These are phyloP conservation scores for Pyrus betulifolia DNA, from an alignment of 306 rosid species.

Conservation along the genomic window DNA sequence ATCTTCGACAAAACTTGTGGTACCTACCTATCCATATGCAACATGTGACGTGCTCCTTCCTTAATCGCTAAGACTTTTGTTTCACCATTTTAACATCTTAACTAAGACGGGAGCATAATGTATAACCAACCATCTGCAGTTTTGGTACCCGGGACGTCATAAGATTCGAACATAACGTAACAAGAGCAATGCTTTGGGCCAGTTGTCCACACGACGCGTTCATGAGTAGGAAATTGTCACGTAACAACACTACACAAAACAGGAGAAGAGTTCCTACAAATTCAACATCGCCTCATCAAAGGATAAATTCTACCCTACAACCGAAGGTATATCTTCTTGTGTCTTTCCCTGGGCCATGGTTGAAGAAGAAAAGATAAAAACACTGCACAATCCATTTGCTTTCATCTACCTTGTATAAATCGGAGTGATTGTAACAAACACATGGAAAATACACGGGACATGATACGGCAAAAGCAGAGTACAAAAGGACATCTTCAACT, in stretches of 20 bases:
- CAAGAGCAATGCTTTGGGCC: no score
- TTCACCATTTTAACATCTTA: neutral
- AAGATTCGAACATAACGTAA: no score
- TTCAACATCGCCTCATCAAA: no score
- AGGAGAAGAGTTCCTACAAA: no score
- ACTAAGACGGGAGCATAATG: neutral
- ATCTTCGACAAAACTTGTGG: constrained; percentile 57
- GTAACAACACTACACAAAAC: no score
- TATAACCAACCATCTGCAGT: no score
- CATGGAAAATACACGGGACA: neutral
- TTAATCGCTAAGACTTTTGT: neutral
- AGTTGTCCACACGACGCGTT: no score
- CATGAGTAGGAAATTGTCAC: no score
- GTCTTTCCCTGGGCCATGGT: no score
- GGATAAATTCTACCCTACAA: no score
- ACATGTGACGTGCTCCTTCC: neutral
- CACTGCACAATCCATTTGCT: neutral
- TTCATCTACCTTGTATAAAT: neutral
- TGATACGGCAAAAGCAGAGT: neutral
- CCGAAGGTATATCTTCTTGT: no score
- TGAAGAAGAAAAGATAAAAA: neutral
- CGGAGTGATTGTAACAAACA: neutral
- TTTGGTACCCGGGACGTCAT: no score
- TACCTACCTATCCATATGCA: constrained; percentile 10
- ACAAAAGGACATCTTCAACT: constrained; percentile 10